phyloP scores from a whole-genome alignment of 495 filamentous ascomycete species.

The Penicillium coprophilum region DNA sequence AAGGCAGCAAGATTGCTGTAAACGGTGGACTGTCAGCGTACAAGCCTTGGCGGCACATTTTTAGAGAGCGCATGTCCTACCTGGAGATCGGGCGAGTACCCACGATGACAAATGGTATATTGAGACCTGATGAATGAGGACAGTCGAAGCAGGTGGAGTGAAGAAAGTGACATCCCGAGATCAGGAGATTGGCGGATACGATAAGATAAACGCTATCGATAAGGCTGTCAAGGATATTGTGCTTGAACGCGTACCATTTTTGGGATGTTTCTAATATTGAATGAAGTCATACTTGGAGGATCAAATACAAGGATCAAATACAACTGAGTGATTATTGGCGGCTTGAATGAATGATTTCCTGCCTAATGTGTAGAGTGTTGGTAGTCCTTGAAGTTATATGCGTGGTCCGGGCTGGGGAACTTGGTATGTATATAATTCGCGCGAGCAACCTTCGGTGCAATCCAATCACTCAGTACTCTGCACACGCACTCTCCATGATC shows the following conservation, averaged over 20 bases:
- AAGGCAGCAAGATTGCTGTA: constrained; percentile 29
- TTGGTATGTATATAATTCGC: too few species aligned
- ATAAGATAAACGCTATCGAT: constrained; percentile 10
- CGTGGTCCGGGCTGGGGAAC: background rate
- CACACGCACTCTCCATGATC: too few species aligned
- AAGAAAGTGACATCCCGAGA: background rate
- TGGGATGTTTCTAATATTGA: background rate
- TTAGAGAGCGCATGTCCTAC: background rate
- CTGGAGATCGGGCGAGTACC: background rate
- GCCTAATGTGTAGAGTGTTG: background rate
- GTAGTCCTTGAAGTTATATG: background rate
- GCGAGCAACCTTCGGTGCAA: too few species aligned
- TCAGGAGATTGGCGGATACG: constrained; percentile 2
- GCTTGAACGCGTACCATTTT: background rate
- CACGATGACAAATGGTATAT: background rate
- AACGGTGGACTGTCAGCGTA: constrained; percentile 7
- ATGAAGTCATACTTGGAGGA: background rate
- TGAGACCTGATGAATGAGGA: background rate
- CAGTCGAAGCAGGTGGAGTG: background rate
- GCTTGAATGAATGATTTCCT: background rate
- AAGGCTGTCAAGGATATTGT: background rate
- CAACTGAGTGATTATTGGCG: background rate
- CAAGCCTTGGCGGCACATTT: constrained; percentile 6
- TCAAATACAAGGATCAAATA: background rate
- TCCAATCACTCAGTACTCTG: too few species aligned